Base-by-base conservation (phyloP, 805 yeast species). In the Naumovozyma dairenensis region DNA sequence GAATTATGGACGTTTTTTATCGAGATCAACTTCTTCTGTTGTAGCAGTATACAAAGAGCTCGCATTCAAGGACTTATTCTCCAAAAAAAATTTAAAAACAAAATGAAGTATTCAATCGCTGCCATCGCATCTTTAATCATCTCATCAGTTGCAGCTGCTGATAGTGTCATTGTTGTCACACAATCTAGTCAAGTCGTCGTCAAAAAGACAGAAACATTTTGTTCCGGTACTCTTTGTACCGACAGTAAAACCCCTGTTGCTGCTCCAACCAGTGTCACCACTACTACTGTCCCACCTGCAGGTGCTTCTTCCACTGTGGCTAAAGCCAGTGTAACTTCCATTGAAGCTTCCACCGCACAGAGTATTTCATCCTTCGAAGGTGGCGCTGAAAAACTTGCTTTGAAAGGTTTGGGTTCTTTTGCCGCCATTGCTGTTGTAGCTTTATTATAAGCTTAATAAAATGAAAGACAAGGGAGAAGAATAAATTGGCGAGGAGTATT, bases 361-460 rank as follows among this genome's bases (percentile, higher is more conserved):
- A 18, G 15, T 15, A 17, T 38, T 6, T 25, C 34, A 16, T 29
- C 36, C 15, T 31, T 28, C 27, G 26, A 24, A 17, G 46, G 40
- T 21, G 37, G 31, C 5, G 43, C 33, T 22, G 36, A 31, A 26
- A 31, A 29, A 36, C 32, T 38, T 12, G 40, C 37, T 20, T 24
- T 24, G 13, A 20, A 20, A 7, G 35, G 43, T 16, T 28, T 32
- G 28, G 42, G 44, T 28, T 37, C 34, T 19, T 37, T 36, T 28
- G 37, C 38, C 16, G 34, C 39, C 10, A 34, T 35, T 22, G 41
- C 40, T 22, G 38, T 31, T 28, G 16, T 34, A 24, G 38, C 39
- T 25, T 32, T 38, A 24, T 19, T 38, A 32, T 38, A 29, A 32
- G 25, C n/a, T n/a, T n/a, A n/a, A n/a, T n/a, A n/a, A n/a, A n/a